A percentile compares a stretch with the other conserved stretches of the same genome.
phyloP scores from a whole-genome alignment of 371 early-diverging fungal species.

The Actinomucor elegans region DNA sequence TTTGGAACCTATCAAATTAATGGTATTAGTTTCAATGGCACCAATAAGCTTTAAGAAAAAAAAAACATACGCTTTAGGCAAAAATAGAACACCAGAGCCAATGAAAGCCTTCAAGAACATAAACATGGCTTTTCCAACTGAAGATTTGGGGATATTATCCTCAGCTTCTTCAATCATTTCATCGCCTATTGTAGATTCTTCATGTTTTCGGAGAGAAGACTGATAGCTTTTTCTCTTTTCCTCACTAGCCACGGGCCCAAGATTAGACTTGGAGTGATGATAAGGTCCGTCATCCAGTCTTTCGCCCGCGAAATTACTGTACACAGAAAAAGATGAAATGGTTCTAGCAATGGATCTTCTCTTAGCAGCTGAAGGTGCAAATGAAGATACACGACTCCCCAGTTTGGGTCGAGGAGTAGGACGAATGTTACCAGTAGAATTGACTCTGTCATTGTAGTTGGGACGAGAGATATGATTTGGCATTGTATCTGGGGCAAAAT shows the following conservation, averaged over 20 bases:
- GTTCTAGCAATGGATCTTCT: slow-evolving; percentile 24
- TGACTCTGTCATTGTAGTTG: slow-evolving; percentile 1
- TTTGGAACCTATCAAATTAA: slow-evolving; percentile 25
- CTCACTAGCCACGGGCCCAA: background rate
- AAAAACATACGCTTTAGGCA: slow-evolving; percentile 64
- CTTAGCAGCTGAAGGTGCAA: slow-evolving; percentile 10
- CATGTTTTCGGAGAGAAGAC: slow-evolving; percentile 8
- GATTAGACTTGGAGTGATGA: background rate
- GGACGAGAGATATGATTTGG: slow-evolving; percentile 8
- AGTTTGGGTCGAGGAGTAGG: slow-evolving; percentile 12
- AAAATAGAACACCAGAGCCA: slow-evolving; percentile 68
- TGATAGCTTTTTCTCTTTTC: slow-evolving; percentile 11
- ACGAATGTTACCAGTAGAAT: slow-evolving; percentile 3
- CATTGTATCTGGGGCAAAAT: slow-evolving; percentile 4
- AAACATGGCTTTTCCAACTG: slow-evolving; percentile 69
- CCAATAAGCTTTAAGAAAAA: background rate
- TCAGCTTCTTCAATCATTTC: slow-evolving; percentile 6
- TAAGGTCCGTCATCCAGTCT: slow-evolving; percentile 11
- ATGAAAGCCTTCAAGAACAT: slow-evolving; percentile 79
- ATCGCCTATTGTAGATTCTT: slow-evolving; percentile 10
- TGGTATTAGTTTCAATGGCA: background rate
- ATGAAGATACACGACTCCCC: slow-evolving; percentile 15
- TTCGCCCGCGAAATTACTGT: slow-evolving; percentile 40
- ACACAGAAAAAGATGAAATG: slow-evolving; percentile 28
- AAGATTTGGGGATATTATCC: slow-evolving; percentile 42